Percentiles rank a stretch among this genome's conserved stretches.
Evolutionary conservation across 2,329 filamentous ascomycete species (phyloP).

Genomic region (Ceratocystis papillata): DNA sequence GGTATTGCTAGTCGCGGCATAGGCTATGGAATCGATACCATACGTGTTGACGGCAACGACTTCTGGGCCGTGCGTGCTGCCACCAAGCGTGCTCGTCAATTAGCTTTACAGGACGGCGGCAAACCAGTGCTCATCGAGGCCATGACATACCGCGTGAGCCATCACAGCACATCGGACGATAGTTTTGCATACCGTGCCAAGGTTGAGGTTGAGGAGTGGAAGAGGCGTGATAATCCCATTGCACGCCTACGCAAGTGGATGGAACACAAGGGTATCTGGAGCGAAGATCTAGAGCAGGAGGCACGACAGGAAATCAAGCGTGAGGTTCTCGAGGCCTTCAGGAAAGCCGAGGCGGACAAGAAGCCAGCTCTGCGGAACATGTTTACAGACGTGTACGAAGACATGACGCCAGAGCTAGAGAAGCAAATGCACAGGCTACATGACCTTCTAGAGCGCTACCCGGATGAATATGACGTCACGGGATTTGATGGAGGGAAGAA

Average conservation of each 20-base stretch:
- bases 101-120: conserved; percentile 71
- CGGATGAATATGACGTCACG: conserved; percentile 77
- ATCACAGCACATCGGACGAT: conserved; percentile 95
- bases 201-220: conserved; percentile 94
- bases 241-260: conserved; percentile 82
- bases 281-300: conserved; percentile 69
- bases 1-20: conserved; percentile 79
- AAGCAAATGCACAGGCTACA: conserved; percentile 62
- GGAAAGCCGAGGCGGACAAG: conserved; percentile 70
- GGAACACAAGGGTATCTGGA: conserved; percentile 72
- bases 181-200: conserved; percentile 90
- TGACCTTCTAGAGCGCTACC: conserved; percentile 72
- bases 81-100: conserved; percentile 61
- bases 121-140: conserved; percentile 81
- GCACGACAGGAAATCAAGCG: conserved; percentile 55
- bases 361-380: conserved; percentile 60
- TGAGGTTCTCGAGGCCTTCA: conserved; percentile 73
- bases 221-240: conserved; percentile 78
- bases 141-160: conserved; percentile 95
- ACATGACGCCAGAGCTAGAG: conserved; percentile 66
- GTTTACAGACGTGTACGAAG: conserved; percentile 85
- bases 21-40: conserved; percentile 88
- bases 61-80: conserved; percentile 79
- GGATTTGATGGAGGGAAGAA: conserved; percentile 64
- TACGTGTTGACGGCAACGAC: conserved; percentile 88